phyloP scores from a whole-genome alignment of 208 protist genomes.

The Acanthamoeba polyphaga region DNA sequence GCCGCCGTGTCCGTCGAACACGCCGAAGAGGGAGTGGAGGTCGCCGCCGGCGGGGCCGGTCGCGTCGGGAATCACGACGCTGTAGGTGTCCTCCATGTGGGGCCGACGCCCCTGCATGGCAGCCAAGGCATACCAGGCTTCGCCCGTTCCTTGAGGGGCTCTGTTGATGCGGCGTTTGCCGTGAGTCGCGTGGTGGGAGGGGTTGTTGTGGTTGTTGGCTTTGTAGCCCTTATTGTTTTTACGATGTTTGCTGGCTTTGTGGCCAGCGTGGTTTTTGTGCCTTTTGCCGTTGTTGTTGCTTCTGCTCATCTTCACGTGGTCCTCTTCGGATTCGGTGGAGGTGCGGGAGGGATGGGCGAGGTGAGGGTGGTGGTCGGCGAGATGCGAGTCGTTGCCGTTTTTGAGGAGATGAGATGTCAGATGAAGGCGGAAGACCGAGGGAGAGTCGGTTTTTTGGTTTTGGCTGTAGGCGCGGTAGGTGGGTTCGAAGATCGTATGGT shows the following conservation, averaged over 20 bases:
- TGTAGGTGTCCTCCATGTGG: conserved; percentile 56
- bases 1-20: conserved; percentile 47
- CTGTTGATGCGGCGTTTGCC: not conserved
- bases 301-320: not conserved
- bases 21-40: conserved; percentile 36
- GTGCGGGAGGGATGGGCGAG: not conserved
- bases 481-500: not conserved
- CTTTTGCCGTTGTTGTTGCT: conserved; percentile 41
- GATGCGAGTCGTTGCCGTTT: not conserved
- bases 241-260: conserved; percentile 50
- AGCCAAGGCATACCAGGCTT: not conserved
- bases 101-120: conserved; percentile 40
- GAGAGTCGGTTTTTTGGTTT: conserved; percentile 13
- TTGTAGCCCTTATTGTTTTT: conserved; percentile 50
- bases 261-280: conserved; percentile 52
- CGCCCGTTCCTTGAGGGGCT: not conserved
- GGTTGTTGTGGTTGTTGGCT: not conserved
- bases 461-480: conserved; percentile 2
- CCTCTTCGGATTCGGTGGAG: not conserved
- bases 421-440: not conserved
- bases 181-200: not conserved
- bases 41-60: not conserved
- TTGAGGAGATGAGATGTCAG: not conserved
- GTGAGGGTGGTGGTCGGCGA: not conserved
- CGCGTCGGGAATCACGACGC: conserved; percentile 4